Evolutionary conservation across 345 rosid species (phyloP), one percentile per base, ranked within the genome.

Genomic region (Eucalyptus erythrocorys): DNA sequence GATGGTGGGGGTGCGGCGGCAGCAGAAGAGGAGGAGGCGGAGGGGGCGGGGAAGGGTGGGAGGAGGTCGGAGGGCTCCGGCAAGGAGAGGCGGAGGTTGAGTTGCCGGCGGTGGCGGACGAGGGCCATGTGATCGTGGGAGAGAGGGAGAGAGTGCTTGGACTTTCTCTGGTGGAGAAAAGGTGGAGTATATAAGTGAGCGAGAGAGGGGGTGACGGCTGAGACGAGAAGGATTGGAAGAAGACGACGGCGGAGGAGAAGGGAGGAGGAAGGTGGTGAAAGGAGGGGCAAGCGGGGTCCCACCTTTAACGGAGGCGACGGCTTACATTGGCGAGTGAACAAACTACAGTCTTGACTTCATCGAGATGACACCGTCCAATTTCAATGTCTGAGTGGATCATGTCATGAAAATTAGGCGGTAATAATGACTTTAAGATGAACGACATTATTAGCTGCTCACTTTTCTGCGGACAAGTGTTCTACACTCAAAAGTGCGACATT

Each of bases 31-130:
- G 59, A 34, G 71, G 51, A 22, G 40, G 89, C 11, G 57, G 91
- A 10, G 42, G 93, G 47, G 76, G 91, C 71, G 64, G 96, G 96
- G 48, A 95, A 92, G 8, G 94, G 34, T 1, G 64, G 48, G 93
- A 89, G 34, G 92, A 66, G 15, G 87, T 42, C 55, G 91, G 49
- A 21, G 88, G 81, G 82, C 27, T 76, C 82, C 4, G 82, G 82
- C 47, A 76, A 15, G 90, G 14, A 43, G 59, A 79, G 71, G 27
- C 19, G 13, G 91, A 53, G 76, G 85, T 7, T 84, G 84, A 42
- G 85, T 32, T 32, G 37, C 88, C 45, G 68, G 91, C 27, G 53
- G 94, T 47, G 85, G 91, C 53, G 87, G 85, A 96, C 96, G 48
- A 95, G 93, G 17, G 96, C 82, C 82, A 76, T 76, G 82, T 6